Evolutionary conservation across 192 early-diverging fungal species (phyloP).

Genomic region (Rhizophagus clarus): DNA sequence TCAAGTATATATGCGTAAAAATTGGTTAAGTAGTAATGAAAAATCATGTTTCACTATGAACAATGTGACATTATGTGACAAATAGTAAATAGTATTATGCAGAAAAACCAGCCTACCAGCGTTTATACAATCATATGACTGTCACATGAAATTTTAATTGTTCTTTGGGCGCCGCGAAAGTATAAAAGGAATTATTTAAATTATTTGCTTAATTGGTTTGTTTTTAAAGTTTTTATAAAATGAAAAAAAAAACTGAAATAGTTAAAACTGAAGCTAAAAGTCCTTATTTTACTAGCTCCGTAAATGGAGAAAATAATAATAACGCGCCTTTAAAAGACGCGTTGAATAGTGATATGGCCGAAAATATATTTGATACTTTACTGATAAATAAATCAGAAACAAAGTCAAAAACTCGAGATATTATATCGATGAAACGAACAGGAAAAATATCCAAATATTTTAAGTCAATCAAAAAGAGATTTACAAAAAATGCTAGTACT

Average conservation of each 20-base stretch:
- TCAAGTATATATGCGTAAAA: too few relatives aligned
- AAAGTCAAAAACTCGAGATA: not conserved
- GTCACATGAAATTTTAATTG: not conserved
- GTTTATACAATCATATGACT: not conserved
- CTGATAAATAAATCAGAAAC: not conserved
- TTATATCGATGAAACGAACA: not conserved
- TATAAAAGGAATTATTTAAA: too few relatives aligned
- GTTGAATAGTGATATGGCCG: not conserved
- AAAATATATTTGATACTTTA: not conserved
- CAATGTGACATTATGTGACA: too few relatives aligned
- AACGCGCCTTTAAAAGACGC: not conserved
- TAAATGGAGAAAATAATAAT: not conserved
- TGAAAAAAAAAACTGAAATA: not conserved
- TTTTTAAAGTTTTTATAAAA: not conserved
- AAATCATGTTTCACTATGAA: too few relatives aligned
- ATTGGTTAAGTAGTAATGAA: too few relatives aligned
- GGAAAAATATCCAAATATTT: not conserved
- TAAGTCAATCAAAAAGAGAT: not conserved
- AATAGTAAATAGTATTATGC: too few relatives aligned
- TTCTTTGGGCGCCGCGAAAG: too few relatives aligned
- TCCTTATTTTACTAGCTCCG: not conserved
- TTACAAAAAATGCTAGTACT: not conserved
- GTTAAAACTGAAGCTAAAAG: not conserved
- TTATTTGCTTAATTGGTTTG: too few relatives aligned
- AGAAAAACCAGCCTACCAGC: too few relatives aligned